Percentiles rank a stretch among this genome's conserved stretches.
These are phyloP conservation scores for Bjerkandera adusta DNA, from an alignment of 1,284 basidiomycete species.

Conservation along the genomic window DNA sequence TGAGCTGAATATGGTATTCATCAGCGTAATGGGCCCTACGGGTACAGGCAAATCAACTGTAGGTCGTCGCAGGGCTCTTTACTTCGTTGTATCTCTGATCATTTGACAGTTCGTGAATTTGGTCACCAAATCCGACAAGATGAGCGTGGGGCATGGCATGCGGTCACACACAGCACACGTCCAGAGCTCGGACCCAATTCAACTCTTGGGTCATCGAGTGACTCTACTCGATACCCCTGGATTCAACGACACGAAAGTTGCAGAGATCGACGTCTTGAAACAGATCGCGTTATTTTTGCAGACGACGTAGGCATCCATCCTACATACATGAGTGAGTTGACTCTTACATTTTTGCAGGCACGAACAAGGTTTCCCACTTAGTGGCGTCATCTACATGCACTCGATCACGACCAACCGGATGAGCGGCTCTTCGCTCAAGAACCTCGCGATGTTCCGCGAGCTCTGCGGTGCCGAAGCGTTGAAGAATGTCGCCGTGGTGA, in stretches of 20 bases:
- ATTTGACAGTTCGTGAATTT: constrained; percentile 6
- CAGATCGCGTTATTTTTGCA: constrained; percentile 23
- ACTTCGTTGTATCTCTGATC: too few species aligned
- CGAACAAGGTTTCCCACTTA: constrained; percentile 34
- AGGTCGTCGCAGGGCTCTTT: not conserved
- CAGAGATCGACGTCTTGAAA: constrained; percentile 37
- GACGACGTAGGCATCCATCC: not conserved
- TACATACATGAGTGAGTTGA: not conserved
- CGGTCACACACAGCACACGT: constrained; percentile 17
- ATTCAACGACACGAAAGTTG: constrained; percentile 37
- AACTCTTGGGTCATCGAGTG: constrained; percentile 24
- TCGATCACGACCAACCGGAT: constrained; percentile 51
- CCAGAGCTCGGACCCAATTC: constrained; percentile 11
- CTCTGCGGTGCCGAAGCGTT: constrained; percentile 46
- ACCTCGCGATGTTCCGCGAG: constrained; percentile 45
- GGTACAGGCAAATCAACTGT: not conserved
- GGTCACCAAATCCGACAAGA: constrained; percentile 6
- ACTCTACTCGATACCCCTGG: constrained; percentile 37
- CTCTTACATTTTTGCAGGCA: constrained; percentile 27
- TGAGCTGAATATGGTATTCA: too few species aligned
- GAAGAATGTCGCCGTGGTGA: constrained; percentile 46
- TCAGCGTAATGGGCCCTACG: not conserved
- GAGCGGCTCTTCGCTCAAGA: constrained; percentile 48
- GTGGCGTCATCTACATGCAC: constrained; percentile 53
- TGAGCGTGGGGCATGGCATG: constrained; percentile 15